Conservation (phyloP, 345 rosid genomes). For the Populus euphratica region DNA sequence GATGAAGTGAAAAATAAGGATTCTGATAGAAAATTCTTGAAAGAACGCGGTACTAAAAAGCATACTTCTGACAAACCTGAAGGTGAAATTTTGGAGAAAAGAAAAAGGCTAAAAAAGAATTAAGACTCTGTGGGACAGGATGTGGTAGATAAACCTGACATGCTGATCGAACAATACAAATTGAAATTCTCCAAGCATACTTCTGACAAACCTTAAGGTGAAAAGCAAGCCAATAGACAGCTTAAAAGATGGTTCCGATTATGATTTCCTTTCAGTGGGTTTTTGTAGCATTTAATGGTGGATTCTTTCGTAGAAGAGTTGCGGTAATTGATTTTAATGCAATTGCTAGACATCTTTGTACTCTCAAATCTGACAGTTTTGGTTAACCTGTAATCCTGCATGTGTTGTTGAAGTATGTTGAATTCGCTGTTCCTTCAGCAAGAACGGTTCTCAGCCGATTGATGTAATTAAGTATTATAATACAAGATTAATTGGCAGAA, state of each 20-base stretch:
- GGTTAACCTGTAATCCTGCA: neutral
- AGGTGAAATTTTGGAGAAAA: conserved; percentile 9
- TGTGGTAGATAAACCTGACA: conserved; percentile 58
- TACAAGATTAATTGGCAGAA: neutral
- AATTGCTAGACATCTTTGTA: neutral
- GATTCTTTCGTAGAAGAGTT: neutral
- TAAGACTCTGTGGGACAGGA: conserved; percentile 47
- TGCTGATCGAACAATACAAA: conserved; percentile 61
- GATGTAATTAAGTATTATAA: no score
- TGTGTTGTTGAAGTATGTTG: neutral
- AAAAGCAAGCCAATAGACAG: conserved; percentile 42
- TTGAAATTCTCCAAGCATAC: conserved; percentile 58
- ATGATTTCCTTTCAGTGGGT: conserved; percentile 12
- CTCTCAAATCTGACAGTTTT: neutral
- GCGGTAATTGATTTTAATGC: neutral
- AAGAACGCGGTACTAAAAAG: conserved; percentile 33
- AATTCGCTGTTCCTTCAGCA: neutral
- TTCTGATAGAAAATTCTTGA: conserved; percentile 13
- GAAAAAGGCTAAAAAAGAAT: conserved; percentile 45
- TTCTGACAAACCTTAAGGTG: conserved; percentile 40
- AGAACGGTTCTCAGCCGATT: no score
- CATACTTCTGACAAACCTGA: neutral
- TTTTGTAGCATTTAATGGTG: neutral
- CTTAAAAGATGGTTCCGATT: conserved; percentile 65
- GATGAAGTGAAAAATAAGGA: conserved; percentile 19